Base-by-base conservation (phyloP, 495 filamentous ascomycete genomes). In the Cudoniella acicularis region DNA sequence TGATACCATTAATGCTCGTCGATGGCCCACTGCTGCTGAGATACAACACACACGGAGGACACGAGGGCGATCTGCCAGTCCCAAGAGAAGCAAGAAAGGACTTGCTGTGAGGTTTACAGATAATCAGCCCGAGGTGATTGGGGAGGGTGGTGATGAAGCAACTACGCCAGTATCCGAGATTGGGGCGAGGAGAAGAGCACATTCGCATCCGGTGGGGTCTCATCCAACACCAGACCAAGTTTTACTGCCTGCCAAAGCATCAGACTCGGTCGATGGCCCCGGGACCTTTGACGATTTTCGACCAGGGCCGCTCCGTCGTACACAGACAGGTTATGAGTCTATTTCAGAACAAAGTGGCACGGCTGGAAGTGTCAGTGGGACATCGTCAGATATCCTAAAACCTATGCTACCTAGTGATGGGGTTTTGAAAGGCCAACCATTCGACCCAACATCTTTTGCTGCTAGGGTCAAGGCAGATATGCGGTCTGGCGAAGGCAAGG, bases 61-160 rank as follows among this genome's bases (percentile, higher is more conserved):
- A 20, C 26, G 66, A n/a, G 30, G 55, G 10, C 22, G 62, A 23
- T 64, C 63, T 40, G 47, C 60, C 17, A 66, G 63, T 27, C 60
- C 57, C 24, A 64, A 62, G 26, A 67, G 73, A 51, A 74, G 76
- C 45, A 77, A 76, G 58, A 89, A 89, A 66, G 84, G 84, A 2
- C 72, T 93, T 58, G 70, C 70, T 17, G 91, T 96, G n/a, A 80
- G 77, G 45, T 96, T 96, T 66, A 80, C 73, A 8, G 77, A 86
- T 50, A 77, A 71, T 20, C 73, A 74, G 57, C 89, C 90, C 16
- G 88, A 89, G 36, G 67, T 95, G 50, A 95, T 96, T 70, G 92
- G 92, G 22, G 83, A 89, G 65, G 92, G 92, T 21, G 92, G 92
- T 13, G 91, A 96, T 70, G 91, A 95, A 61, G 83, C 86, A 43